Conservation (phyloP, 805 yeast species). For the Metschnikowia corniflorae region DNA sequence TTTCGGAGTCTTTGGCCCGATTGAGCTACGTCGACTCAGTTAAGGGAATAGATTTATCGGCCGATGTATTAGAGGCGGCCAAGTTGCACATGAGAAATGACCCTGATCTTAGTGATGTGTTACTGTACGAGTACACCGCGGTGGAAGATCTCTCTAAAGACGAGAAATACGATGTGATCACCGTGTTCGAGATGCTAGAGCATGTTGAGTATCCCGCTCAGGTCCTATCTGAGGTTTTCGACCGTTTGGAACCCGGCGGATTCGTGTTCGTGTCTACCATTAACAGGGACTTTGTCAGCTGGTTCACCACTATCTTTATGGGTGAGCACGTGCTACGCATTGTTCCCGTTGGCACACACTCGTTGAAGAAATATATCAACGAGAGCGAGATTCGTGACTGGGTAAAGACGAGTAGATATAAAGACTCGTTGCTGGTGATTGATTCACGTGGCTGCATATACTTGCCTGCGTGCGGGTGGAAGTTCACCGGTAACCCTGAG, state of each 20-base stretch:
- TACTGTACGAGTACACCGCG: conserved; percentile 58
- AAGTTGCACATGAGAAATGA: conserved; percentile 61
- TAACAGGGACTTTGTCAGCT: conserved; percentile 80
- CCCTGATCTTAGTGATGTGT: conserved; percentile 53
- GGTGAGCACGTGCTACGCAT: conserved; percentile 77
- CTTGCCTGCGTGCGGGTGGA: conserved; percentile 85
- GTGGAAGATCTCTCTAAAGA: conserved; percentile 52
- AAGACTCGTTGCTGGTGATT: conserved; percentile 49
- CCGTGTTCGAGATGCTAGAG: conserved; percentile 92
- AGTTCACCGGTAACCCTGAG: conserved; percentile 52
- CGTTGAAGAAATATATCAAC: conserved; percentile 80
- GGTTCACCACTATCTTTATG: conserved; percentile 89
- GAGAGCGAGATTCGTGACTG: conserved; percentile 66
- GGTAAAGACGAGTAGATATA: conserved; percentile 42
- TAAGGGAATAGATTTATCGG: conserved; percentile 80
- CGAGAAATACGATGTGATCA: conserved; percentile 67
- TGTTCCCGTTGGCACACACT: conserved; percentile 93
- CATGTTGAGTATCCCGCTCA: conserved; percentile 85
- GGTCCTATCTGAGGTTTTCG: conserved; percentile 65
- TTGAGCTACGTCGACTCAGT: conserved; percentile 60
- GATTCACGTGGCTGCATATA: conserved; percentile 76
- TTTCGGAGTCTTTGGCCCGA: conserved; percentile 84
- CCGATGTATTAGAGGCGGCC: conserved; percentile 81
- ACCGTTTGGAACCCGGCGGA: conserved; percentile 74
- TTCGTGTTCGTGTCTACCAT: conserved; percentile 86